Evolutionary conservation across 2,329 filamentous ascomycete genomes (phyloP).

Genomic region (Orbilia ellipsospora): DNA sequence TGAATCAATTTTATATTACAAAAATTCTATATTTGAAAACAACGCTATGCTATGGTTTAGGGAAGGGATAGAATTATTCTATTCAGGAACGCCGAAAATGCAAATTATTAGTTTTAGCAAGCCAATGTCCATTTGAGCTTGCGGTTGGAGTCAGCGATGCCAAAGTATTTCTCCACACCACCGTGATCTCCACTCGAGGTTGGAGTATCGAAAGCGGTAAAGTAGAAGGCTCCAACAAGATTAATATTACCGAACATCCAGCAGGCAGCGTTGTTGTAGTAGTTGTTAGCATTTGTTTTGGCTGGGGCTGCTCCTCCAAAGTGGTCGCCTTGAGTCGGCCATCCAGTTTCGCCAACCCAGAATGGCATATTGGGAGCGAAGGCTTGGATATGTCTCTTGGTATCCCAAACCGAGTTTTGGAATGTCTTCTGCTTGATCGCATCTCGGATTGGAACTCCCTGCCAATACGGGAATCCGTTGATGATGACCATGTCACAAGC

Average conservation of each 20-base stretch:
- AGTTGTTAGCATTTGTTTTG: conserved; percentile 69
- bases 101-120: conserved; percentile 21
- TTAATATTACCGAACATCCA: conserved; percentile 58
- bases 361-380: conserved; percentile 71
- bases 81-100: conserved; percentile 18
- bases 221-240: conserved; percentile 57
- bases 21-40: conserved; percentile 1
- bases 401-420: conserved; percentile 30
- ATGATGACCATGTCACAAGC: conserved; percentile 47
- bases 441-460: conserved; percentile 65
- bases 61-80: not conserved
- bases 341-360: conserved; percentile 76
- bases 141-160: conserved; percentile 24
- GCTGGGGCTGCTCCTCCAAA: conserved; percentile 73
- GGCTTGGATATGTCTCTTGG: conserved; percentile 70
- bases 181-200: conserved; percentile 5
- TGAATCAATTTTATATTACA: not conserved
- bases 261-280: conserved; percentile 73
- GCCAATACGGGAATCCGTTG: conserved; percentile 57
- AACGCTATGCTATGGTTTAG: conserved; percentile 1
- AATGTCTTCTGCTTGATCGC: conserved; percentile 66
- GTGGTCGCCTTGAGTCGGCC: conserved; percentile 73
- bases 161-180: conserved; percentile 35
- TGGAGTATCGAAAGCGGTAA: conserved; percentile 56
- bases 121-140: conserved; percentile 39